phyloP scores from a whole-genome alignment of 345 rosid species.

The Citrus mangshanensis region DNA sequence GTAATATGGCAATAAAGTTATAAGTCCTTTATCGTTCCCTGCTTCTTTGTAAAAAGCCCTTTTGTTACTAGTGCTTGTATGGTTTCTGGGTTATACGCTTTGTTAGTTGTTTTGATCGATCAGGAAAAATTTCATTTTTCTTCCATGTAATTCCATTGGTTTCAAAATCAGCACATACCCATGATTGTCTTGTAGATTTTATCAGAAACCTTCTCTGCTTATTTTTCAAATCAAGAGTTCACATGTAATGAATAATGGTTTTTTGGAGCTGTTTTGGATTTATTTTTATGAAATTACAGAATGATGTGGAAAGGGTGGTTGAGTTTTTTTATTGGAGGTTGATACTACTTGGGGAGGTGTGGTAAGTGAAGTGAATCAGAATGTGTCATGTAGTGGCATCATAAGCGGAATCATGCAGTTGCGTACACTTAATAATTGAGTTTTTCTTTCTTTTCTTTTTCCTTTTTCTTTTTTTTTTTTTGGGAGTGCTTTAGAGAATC shows the following conservation, averaged over 20 bases:
- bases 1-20: background rate
- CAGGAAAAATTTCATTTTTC: background rate
- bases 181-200: too few relatives aligned
- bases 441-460: background rate
- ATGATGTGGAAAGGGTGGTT: background rate
- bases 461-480: too few relatives aligned
- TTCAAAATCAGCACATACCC: too few relatives aligned
- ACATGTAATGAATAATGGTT: background rate
- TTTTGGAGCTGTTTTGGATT: background rate
- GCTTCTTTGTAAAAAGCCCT: background rate
- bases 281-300: background rate
- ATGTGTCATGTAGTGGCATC: constrained; percentile 9
- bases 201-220: background rate
- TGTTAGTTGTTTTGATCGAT: background rate
- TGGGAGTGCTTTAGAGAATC: constrained; percentile 12
- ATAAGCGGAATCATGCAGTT: constrained; percentile 20
- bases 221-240: background rate
- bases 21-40: background rate
- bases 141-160: too few relatives aligned
- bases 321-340: constrained; percentile 4
- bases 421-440: constrained; percentile 13
- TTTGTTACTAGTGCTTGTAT: background rate
- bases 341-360: background rate
- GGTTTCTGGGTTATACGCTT: background rate
- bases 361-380: constrained; percentile 14